Percentiles rank a stretch among this genome's conserved stretches.
phyloP scores from a whole-genome alignment of 139 green algal species.

The Chlorella sp. region DNA sequence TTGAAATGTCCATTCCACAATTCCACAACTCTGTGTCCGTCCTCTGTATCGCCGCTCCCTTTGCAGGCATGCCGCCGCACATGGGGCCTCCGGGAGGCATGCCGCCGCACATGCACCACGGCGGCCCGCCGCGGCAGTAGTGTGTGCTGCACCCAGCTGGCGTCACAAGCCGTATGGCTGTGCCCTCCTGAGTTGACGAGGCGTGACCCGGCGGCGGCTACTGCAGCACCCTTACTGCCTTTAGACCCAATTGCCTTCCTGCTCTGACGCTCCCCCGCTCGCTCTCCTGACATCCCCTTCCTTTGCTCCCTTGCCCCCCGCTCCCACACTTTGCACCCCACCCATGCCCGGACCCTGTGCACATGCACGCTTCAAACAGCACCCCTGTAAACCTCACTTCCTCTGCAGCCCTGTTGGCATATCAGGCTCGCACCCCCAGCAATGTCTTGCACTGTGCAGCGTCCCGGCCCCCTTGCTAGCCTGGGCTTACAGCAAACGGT shows the following conservation, averaged over 20 bases:
- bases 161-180: background rate
- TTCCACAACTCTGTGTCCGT: background rate
- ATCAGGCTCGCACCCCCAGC: background rate
- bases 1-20: background rate
- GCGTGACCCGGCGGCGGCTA: background rate
- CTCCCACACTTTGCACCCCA: background rate
- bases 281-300: background rate
- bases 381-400: background rate
- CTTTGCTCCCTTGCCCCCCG: background rate
- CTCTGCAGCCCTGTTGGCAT: background rate
- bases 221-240: background rate
- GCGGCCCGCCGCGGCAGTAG: background rate
- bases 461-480: background rate
- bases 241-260: background rate
- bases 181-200: background rate
- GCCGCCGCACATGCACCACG: background rate
- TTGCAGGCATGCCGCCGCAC: conserved; percentile 1
- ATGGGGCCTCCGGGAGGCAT: background rate
- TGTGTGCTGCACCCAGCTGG: background rate
- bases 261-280: background rate
- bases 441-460: background rate
- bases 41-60: background rate
- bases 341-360: background rate
- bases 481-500: background rate
- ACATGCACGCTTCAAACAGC: background rate